Base-by-base conservation (phyloP, 108 stramenopile species). In the Aurantiochytrium sp. region DNA sequence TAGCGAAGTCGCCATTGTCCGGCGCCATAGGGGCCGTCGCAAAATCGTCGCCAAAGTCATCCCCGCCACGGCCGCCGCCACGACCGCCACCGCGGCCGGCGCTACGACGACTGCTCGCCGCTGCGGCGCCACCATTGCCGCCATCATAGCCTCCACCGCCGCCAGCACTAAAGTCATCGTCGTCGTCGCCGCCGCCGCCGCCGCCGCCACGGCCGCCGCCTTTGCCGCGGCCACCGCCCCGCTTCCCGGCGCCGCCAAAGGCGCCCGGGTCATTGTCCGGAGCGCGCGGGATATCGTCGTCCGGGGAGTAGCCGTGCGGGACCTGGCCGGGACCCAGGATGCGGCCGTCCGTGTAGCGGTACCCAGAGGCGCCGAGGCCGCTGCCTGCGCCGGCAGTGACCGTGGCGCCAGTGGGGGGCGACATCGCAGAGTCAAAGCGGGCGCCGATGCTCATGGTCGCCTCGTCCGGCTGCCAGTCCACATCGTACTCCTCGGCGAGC, bases 381-480 rank as follows among this genome's bases (percentile, higher is more conserved):
- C 42, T 48, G 0, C 42, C 73, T 27, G 73, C 45, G 39, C 73
- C 73, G 17, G 42, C 45, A 2, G n/a, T 48, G 45, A 81, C 45
- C 2, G 73, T 48, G n/a, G 73, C 45, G 6, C 73, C 73, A 6
- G 73, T 81, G n/a, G 73, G 73, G 32, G 73, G 42, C n/a, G 73
- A 6, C 73, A 81, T 81, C 19, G 73, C 73, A 42, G 73, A 48
- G 45, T 81, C 73, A 81, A 81, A 81, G 39, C 73, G 73, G 6
- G 73, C 39, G 45, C 73, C 73, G 39, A 81, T 48, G 21, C 21
- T 32, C 55, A 37, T 65, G 86, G 52, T 52, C 34, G 34, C 55
- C 59, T 68, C 87, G 52, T 89, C 88, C 24, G 90, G 90, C 34
- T 69, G 45, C 89, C 90, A 90, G 22, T 91, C 91, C 4, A 91